These are phyloP conservation scores for Rosa multiflora DNA, from an alignment of 306 rosid genomes.

Conservation along the genomic window DNA sequence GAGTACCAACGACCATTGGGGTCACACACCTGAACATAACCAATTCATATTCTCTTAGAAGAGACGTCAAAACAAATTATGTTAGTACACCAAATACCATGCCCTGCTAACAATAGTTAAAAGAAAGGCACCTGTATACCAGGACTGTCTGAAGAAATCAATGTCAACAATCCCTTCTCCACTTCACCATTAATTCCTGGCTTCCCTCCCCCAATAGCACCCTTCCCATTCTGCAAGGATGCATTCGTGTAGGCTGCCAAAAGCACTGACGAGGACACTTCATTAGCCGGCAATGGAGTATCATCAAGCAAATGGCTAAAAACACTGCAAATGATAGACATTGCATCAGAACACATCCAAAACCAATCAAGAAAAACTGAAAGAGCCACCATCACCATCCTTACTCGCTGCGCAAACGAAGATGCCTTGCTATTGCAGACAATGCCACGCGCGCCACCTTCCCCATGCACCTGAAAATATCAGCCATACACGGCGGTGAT, in stretches of 20 bases:
- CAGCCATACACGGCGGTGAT: constrained; percentile 94
- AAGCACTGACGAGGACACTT: constrained; percentile 90
- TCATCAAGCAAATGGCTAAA: constrained; percentile 92
- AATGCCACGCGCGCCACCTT: constrained; percentile 79
- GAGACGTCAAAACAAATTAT: background rate
- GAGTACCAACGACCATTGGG: constrained; percentile 93
- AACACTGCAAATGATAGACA: constrained; percentile 57
- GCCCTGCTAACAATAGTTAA: constrained; percentile 19
- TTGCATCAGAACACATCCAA: constrained; percentile 24
- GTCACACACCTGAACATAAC: constrained; percentile 66
- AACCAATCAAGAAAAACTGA: constrained; percentile 3
- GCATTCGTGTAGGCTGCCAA: constrained; percentile 64
- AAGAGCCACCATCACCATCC: constrained; percentile 35
- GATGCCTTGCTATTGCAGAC: constrained; percentile 86
- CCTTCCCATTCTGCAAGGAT: constrained; percentile 65
- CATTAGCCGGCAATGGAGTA: constrained; percentile 80
- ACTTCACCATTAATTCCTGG: constrained; percentile 68
- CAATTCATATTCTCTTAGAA: background rate
- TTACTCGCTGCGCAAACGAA: constrained; percentile 96
- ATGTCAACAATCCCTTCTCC: constrained; percentile 92
- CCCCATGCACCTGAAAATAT: constrained; percentile 91
- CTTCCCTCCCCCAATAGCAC: constrained; percentile 82
- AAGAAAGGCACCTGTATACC: constrained; percentile 82
- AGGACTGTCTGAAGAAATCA: constrained; percentile 80
- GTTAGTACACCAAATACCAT: background rate